Conservation (phyloP, 352 stramenopile genomes). For the Globisporangium middletonii region DNA sequence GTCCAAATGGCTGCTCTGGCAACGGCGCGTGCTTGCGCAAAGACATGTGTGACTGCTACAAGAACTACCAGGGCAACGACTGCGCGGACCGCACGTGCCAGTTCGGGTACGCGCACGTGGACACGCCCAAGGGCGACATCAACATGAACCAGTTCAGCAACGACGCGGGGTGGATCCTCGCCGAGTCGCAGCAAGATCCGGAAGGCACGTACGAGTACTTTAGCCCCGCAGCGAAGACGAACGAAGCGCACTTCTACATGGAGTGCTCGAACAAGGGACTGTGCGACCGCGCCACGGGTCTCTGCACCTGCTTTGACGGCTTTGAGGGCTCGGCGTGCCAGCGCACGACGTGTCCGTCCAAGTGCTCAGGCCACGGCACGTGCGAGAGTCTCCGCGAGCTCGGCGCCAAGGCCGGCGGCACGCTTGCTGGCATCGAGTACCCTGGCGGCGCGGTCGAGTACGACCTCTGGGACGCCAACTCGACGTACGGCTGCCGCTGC, state of each 20-base stretch:
- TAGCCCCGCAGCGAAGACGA: constrained; percentile 25
- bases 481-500: constrained; percentile 85
- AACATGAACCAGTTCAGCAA: constrained; percentile 68
- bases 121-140: constrained; percentile 92
- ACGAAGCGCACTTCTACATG: constrained; percentile 88
- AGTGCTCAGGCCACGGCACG: constrained; percentile 64
- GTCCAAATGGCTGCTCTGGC: constrained; percentile 75
- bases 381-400: constrained; percentile 68
- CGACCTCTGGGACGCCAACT: constrained; percentile 80
- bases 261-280: constrained; percentile 93
- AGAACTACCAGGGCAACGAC: constrained; percentile 82
- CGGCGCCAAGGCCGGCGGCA: constrained; percentile 36
- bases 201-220: constrained; percentile 72
- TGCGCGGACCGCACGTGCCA: constrained; percentile 78
- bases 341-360: constrained; percentile 58
- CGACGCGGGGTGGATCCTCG: constrained; percentile 52
- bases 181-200: constrained; percentile 66
- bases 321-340: constrained; percentile 88
- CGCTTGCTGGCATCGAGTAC: constrained; percentile 28
- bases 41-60: constrained; percentile 83
- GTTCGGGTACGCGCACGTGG: constrained; percentile 85
- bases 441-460: constrained; percentile 22
- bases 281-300: constrained; percentile 78
- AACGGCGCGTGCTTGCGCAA: constrained; percentile 77
- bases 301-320: constrained; percentile 87